Base-by-base conservation (phyloP, 805 yeast species). In the Nakazawaea molendinolei region DNA sequence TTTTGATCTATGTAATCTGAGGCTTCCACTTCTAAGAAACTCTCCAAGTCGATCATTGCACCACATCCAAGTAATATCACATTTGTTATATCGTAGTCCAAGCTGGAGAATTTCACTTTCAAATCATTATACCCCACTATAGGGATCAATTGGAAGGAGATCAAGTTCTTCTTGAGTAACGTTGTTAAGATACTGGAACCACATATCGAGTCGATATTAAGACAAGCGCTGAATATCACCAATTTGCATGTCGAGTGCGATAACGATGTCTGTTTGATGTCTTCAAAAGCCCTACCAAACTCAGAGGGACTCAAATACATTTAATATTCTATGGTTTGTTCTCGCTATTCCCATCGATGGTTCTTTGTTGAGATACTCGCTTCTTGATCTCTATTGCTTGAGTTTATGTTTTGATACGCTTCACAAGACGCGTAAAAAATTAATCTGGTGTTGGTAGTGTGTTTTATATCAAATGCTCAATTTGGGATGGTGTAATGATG, bases 241-340 rank as follows among this genome's bases (percentile, higher is more conserved):
- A 89, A 60, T 50, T 84, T 83, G 55, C 97, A 92, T 5, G 95
- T 81, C n/a, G 95, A 81, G 56, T 89, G 97, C 10, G 95, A 80
- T 36, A 86, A 60, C 3, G 95, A 80, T n/a, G 83, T 71, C 38
- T 67, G 63, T 47, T 76, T 67, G 42, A 90, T 79, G 34, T 72
- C 77, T 34, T 71, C 68, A 58, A 86, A 87, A 9, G 83, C 79
- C 43, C 58, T 61, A 12, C 74, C 69, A 55, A 83, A 85, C 55
- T 81, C 72, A 23, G 71, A 65, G 10, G 95, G 85, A 33, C 74
- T 68, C 39, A 89, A 71, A 53, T 80, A 78, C 98, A 90, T 90
- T 12, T 12, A n/a, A 19, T 14, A 10, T 25, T 9, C n/a, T n/a
- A n/a, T n/a, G n/a, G n/a, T n/a, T n/a, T n/a, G n/a, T n/a, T n/a